Base-by-base conservation (phyloP, 768 basidiomycete genomes). In the Lentinula guzmanii region DNA sequence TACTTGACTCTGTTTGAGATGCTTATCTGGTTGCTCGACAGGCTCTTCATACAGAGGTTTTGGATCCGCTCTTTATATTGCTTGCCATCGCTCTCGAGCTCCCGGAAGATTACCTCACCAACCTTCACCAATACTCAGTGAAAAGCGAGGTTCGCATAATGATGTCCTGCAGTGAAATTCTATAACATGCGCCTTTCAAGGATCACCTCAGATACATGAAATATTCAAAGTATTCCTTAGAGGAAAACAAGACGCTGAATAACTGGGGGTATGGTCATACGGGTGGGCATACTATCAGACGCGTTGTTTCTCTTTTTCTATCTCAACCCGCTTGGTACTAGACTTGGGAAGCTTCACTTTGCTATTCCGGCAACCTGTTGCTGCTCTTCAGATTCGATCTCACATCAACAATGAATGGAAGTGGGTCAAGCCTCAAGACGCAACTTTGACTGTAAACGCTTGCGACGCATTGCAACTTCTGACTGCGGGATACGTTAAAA, bases 141-240 rank as follows among this genome's bases (percentile, higher is more conserved):
- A 78, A 79, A 66, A 76, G 76, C 65, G 82, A 83, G 68, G 72
- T 72, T 18, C 4, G 46, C 2, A 48, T 1, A 0, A 11, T 48
- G 9, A 2, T n/a, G 9, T 48, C 4, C 9, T 48, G 18, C 21
- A 4, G 21, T 48, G 6, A 11, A 45, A 50, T 68, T 43, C 4
- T 39, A 8, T 5, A 41, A 39, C 33, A 2, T 31, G 1, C 13
- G 3, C 5, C 48, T 39, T 21, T 28, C 7, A 18, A 72, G 72
- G 76, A 79, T 56, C 77, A 78, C 63, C 70, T 80, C 11, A 76
- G 82, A 31, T 82, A 82, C 72, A 84, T 84, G 83, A 81, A 82
- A 66, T 84, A 83, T 71, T 69, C 69, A 54, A 76, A 77, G 62
- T 78, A 76, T 68, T 72, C 73, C 0, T 67, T 72, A 0, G 75